Evolutionary conservation across 345 rosid species (phyloP), one percentile per base, ranked within the genome.

Genomic region (Turnera subulata): DNA sequence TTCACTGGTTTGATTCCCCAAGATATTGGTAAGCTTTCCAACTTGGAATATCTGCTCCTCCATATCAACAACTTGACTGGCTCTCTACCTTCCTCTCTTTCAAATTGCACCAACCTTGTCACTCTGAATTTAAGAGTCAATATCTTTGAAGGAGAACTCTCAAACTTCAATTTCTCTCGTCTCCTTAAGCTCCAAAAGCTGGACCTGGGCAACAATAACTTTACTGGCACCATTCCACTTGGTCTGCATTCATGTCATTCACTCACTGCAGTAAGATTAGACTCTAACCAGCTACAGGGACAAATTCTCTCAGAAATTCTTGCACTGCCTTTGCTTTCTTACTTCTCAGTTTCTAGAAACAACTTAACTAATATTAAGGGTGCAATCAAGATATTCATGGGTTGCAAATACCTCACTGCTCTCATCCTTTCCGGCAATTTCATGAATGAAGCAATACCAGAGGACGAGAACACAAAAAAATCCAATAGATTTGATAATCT

Each of bases 1-100:
- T 55, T 55, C 19, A 55, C n/a, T 1, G 68, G 68, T 15, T 13
- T n/a, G 11, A 48, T 64, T 4, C 55, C 61, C 2, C 17, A 2
- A 8, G 55, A 47, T 37, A 64, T 64, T 37, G 68, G 68, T 10
- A 55, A 47, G 26, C 68, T 64, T 25, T 23, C 40, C 50, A 38
- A 38, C 2, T 49, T 64, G 49, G 24, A 48, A 12, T 15, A 40
- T 8, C 10, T 46, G 21, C 22, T 55, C 1, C 62, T 64, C 26
- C 56, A 55, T 13, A 13, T 47, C 15, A 64, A 64, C 55, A 11
- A 18, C 5, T n/a, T n/a, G n/a, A n/a, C n/a, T n/a, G n/a, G n/a
- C n/a, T n/a, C n/a, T n/a, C n/a, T n/a, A n/a, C n/a, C n/a, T 55
- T 0, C 55, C 38, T 55, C 68, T 25, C 33, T 64, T 24, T 15